Conservation (phyloP, 305 asterid genomes). For the Fraxinus xanthoxyloides region DNA sequence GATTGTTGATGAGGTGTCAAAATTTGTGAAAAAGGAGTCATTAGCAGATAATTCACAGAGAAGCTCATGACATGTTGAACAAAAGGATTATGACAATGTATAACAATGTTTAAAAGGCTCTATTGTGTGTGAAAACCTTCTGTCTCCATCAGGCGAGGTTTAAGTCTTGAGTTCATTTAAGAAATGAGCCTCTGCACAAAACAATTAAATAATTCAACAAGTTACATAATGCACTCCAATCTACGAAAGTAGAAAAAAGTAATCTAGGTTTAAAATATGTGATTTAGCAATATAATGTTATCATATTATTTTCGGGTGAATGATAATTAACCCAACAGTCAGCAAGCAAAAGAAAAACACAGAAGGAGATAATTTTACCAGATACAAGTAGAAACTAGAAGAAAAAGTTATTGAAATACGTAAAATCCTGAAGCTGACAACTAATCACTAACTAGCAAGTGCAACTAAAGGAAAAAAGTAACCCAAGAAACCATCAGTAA, state of each 20-base stretch:
- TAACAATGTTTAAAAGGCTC: background rate
- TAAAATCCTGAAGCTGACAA: background rate
- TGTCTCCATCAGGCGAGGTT: background rate
- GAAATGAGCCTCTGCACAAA: background rate
- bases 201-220: background rate
- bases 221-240: background rate
- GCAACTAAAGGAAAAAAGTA: background rate
- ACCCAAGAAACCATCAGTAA: background rate
- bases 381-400: background rate
- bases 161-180: background rate
- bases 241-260: background rate
- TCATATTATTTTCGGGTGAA: background rate
- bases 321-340: background rate
- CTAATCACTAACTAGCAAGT: background rate
- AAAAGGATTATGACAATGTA: background rate
- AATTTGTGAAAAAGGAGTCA: background rate
- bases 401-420: background rate
- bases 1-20: background rate
- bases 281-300: background rate
- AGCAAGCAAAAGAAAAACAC: background rate
- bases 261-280: background rate
- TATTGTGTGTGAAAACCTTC: background rate
- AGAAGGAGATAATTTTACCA: background rate
- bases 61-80: background rate
- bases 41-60: background rate